Evolutionary conservation across 805 yeast species (phyloP).

Genomic region (Torulaspora delbrueckii): DNA sequence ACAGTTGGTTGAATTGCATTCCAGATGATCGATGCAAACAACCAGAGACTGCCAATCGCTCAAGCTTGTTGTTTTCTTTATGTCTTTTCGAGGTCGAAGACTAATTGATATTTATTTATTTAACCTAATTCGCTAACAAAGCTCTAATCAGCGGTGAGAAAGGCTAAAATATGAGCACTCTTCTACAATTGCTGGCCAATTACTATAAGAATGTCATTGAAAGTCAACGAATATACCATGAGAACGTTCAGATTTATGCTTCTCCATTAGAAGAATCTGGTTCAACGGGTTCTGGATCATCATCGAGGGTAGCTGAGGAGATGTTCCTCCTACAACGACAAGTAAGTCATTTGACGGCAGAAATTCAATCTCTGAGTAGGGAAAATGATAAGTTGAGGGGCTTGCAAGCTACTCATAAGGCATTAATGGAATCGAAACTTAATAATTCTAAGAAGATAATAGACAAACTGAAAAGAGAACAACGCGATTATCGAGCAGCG

Average conservation of each 20-base stretch:
- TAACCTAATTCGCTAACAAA: neutral
- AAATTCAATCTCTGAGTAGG: constrained; percentile 29
- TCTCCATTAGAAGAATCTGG: neutral
- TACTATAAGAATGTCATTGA: constrained; percentile 31
- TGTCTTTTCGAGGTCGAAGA: neutral
- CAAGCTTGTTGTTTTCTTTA: neutral
- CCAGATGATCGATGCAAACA: neutral
- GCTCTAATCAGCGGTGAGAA: neutral
- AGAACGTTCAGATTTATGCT: constrained; percentile 4
- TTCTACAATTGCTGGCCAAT: constrained; percentile 24
- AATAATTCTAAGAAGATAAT: constrained; percentile 34
- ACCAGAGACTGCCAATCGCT: neutral
- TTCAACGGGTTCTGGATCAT: constrained; percentile 3
- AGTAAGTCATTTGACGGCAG: constrained; percentile 33
- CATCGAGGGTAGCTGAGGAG: constrained; percentile 28
- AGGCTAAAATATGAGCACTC: constrained; percentile 18
- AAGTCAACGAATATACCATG: constrained; percentile 26
- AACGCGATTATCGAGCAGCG: constrained; percentile 6
- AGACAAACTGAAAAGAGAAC: constrained; percentile 24
- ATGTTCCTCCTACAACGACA: constrained; percentile 36
- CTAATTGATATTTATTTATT: neutral
- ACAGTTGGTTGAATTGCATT: constrained; percentile 1
- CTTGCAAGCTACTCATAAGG: constrained; percentile 34
- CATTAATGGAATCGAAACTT: constrained; percentile 35
- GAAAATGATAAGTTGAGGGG: constrained; percentile 33